Percentiles rank a stretch among this genome's conserved stretches.
Evolutionary conservation across 164 flowering plant species (phyloP).

Genomic region (Dillenia turbinata): DNA sequence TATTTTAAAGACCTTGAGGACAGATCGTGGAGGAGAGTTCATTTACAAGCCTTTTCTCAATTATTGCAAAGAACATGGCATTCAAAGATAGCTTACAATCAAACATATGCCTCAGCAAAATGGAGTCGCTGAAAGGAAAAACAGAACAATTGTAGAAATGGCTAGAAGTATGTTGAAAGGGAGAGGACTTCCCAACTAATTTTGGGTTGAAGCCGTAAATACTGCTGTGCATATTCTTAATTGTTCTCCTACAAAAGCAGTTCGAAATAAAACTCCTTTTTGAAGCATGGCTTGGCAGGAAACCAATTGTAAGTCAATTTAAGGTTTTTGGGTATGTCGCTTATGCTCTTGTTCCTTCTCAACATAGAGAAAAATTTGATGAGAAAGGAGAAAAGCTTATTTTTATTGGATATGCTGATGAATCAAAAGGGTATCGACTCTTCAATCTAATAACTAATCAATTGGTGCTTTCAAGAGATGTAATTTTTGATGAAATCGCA

Average conservation of each 20-base stretch:
- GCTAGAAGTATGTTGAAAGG: no score
- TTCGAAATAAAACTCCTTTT: neutral
- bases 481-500: conserved; percentile 2
- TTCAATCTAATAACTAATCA: conserved; percentile 4
- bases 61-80: conserved; percentile 8
- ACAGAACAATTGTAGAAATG: no score
- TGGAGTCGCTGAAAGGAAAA: neutral
- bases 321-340: conserved; percentile 7
- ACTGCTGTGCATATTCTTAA: neutral
- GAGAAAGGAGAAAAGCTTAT: no score
- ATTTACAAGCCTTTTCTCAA: conserved; percentile 6
- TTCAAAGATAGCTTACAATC: conserved; percentile 1
- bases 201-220: conserved; percentile 3
- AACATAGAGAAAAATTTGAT: no score
- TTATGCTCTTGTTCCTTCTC: conserved; percentile 5
- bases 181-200: neutral
- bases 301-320: neutral
- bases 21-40: conserved; percentile 12
- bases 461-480: conserved; percentile 2
- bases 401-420: no score
- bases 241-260: conserved; percentile 1
- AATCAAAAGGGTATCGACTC: no score
- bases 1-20: conserved; percentile 1
- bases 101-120: conserved; percentile 3
- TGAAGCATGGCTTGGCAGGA: conserved; percentile 3